Percentiles rank a stretch among this genome's conserved stretches.
phyloP scores from a whole-genome alignment of 2,329 filamentous ascomycete species.

The Cercospora citrullina region DNA sequence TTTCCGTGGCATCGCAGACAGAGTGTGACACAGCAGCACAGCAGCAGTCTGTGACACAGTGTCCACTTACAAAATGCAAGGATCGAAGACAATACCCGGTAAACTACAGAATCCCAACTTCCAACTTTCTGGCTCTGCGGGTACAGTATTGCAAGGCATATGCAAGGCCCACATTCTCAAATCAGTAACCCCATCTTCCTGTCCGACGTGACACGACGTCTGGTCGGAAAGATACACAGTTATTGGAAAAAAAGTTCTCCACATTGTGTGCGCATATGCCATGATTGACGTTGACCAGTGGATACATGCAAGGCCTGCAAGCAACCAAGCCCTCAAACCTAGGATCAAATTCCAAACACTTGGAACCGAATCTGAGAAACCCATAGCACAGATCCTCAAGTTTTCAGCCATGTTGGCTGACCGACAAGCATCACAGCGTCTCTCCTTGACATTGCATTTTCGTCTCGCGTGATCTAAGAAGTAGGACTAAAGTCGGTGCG shows the following conservation, averaged over 20 bases:
- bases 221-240: background rate
- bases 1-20: background rate
- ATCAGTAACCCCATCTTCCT: background rate
- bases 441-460: background rate
- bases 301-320: background rate
- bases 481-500: background rate
- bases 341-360: background rate
- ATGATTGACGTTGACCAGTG: background rate
- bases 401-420: background rate
- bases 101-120: background rate
- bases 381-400: background rate
- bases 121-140: background rate
- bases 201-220: background rate
- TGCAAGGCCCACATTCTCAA: background rate
- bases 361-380: background rate
- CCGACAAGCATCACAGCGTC: background rate
- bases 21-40: background rate
- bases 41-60: background rate
- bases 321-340: background rate
- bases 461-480: background rate
- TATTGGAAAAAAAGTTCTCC: background rate
- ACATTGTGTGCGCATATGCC: background rate
- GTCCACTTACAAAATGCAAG: background rate
- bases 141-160: background rate
- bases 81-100: background rate